A percentile compares a stretch with the other conserved stretches of the same genome.
Evolutionary conservation across 441 rosid genomes (phyloP).

Genomic region (Populus hybrid): DNA sequence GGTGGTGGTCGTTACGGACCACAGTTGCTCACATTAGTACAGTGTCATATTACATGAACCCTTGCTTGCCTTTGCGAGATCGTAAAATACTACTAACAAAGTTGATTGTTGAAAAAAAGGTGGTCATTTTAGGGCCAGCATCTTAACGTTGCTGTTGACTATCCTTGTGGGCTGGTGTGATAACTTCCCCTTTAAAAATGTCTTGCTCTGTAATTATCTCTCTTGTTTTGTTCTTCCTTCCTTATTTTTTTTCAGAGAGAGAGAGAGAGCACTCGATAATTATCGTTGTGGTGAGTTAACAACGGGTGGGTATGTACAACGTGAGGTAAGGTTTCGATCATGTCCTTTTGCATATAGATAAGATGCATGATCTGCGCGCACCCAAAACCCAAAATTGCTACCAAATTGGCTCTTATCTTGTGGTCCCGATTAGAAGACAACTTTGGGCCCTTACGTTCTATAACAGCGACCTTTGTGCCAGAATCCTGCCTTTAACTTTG

Average conservation of each 20-base stretch:
- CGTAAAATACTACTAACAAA: not conserved
- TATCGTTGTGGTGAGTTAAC: not conserved
- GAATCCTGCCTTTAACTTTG: not conserved
- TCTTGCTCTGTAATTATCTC: not conserved
- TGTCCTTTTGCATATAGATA: not conserved
- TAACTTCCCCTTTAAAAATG: not conserved
- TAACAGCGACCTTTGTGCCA: not conserved
- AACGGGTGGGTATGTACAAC: not conserved
- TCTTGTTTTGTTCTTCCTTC: too few species aligned
- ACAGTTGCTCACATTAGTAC: not conserved
- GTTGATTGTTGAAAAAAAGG: slow-evolving; percentile 20
- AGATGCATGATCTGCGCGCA: too few species aligned
- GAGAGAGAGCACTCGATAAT: too few species aligned
- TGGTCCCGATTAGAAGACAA: not conserved
- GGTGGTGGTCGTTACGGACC: not conserved
- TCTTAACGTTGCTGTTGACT: slow-evolving; percentile 17
- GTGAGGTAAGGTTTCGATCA: not conserved
- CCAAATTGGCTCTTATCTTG: not conserved
- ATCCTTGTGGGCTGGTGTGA: not conserved
- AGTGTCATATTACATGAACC: not conserved
- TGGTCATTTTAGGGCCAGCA: slow-evolving; percentile 15
- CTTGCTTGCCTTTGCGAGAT: not conserved
- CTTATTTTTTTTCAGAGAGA: too few species aligned
- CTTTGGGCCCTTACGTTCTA: not conserved
- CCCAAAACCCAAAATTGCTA: not conserved